Base-by-base conservation (phyloP, 306 rosid species). In the Medicago lupulina region DNA sequence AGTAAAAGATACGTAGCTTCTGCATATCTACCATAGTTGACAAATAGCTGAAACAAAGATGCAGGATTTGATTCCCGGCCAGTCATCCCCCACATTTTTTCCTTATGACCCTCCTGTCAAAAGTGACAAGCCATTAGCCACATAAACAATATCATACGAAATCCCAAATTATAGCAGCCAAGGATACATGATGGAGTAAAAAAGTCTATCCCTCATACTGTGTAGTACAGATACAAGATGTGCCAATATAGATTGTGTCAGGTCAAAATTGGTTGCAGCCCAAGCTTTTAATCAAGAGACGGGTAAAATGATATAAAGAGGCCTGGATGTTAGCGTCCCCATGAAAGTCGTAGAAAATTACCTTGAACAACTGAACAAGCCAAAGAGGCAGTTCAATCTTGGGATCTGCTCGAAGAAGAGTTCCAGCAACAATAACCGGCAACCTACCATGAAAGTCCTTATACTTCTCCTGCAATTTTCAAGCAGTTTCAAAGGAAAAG, bases 331-430 rank as follows among this genome's bases (percentile, higher is more conserved):
- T 14, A 72, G n/a, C 43, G 6, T 28, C 31, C 31, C 31, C 31
- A 28, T 28, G 31, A 28, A 28, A 28, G 31, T 28, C 31, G 4
- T 49, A 67, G 75, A 79, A 63, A 76, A 83, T 85, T 87, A 93
- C 98, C 98, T 90, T 95, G 81, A 95, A 95, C 82, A 92, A 79
- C 16, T 85, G 93, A 82, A 95, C 91, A 40, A 95, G 87, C 98
- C 98, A 95, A 68, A 89, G 90, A 71, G 97, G 98, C 89, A 95
- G 77, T 79, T 92, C 97, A 25, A 95, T 89, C 77, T 86, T 91
- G 79, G 96, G 83, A 88, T 90, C 97, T 6, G 88, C 66, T 3
- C 84, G 90, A 55, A 95, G 96, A 85, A 95, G 96, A 65, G 97
- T 86, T 84, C 91, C 97, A 2, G 97, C 99, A 82, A 89, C 96